Evolutionary conservation across 345 rosid genomes (phyloP).

Genomic region (Cardamine occulta): DNA sequence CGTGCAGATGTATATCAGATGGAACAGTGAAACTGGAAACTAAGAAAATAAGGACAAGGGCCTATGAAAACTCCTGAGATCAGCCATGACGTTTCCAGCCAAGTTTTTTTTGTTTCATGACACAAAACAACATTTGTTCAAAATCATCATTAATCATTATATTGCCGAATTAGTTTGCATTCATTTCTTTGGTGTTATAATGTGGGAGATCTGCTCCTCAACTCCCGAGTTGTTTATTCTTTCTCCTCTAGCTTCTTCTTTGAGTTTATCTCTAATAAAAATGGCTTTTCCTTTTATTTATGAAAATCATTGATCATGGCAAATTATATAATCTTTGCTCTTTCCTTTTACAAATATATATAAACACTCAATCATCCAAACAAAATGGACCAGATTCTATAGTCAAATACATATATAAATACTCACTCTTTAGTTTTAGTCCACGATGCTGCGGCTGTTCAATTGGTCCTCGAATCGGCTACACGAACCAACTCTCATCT

Average conservation of each 20-base stretch:
- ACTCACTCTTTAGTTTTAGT: constrained; percentile 47
- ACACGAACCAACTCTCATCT: constrained; percentile 85
- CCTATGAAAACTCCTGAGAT: constrained; percentile 68
- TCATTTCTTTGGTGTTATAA: background rate
- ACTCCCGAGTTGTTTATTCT: no score
- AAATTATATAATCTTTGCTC: constrained; percentile 17
- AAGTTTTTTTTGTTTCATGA: constrained; percentile 35
- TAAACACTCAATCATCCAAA: constrained; percentile 19
- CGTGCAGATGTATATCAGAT: constrained; percentile 46
- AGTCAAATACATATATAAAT: constrained; percentile 19
- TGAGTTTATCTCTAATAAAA: no score
- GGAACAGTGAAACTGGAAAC: constrained; percentile 60
- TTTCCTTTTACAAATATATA: constrained; percentile 36
- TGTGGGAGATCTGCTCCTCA: no score
- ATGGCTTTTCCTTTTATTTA: background rate
- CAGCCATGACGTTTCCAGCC: constrained; percentile 78
- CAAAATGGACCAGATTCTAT: background rate
- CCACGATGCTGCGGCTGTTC: constrained; percentile 61
- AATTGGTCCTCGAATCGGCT: constrained; percentile 81
- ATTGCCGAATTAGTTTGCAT: background rate
- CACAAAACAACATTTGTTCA: background rate
- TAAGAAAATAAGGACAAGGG: constrained; percentile 55
- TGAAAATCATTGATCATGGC: constrained; percentile 14
- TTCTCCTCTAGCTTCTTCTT: no score
- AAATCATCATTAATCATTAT: background rate